A percentile compares a stretch with the other conserved stretches of the same genome.
Conservation (phyloP, 805 yeast species). For the Wickerhamiella kurtzmanii region DNA sequence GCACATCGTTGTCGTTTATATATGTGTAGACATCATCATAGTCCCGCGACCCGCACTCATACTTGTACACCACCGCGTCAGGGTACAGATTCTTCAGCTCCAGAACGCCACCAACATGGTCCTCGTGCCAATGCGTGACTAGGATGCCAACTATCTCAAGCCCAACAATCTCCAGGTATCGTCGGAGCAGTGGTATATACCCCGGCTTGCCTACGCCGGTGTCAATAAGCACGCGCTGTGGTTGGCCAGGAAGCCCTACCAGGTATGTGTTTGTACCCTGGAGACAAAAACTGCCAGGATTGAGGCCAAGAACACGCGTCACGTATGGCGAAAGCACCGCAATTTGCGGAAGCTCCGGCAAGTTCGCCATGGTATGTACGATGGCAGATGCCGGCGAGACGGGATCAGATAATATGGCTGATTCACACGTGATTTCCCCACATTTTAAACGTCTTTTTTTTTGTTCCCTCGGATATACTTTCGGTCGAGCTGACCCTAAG, state of each 20-base stretch:
- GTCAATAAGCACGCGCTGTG: slow-evolving; percentile 24
- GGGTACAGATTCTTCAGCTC: slow-evolving; percentile 13
- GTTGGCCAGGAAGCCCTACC: slow-evolving; percentile 22
- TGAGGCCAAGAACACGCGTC: slow-evolving; percentile 26
- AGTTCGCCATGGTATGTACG: neutral
- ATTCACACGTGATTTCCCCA: neutral
- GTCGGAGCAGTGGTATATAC: slow-evolving; percentile 18
- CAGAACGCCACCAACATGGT: slow-evolving; percentile 25
- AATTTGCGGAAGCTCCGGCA: slow-evolving; percentile 13
- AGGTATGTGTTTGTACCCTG: slow-evolving; percentile 31
- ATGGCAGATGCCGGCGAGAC: neutral
- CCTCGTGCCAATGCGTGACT: slow-evolving; percentile 28
- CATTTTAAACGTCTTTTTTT: no score
- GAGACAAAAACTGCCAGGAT: slow-evolving; percentile 27
- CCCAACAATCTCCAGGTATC: slow-evolving; percentile 15
- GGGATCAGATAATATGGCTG: neutral
- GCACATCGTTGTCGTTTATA: slow-evolving; percentile 18
- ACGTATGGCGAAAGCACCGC: slow-evolving; percentile 24
- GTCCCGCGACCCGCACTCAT: slow-evolving; percentile 1
- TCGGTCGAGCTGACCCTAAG: no score
- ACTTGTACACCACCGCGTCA: slow-evolving; percentile 11
- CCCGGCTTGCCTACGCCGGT: slow-evolving; percentile 26
- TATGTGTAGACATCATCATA: slow-evolving; percentile 5
- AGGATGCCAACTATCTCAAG: slow-evolving; percentile 16
- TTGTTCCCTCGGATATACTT: no score